Base-by-base conservation (phyloP, 2,329 filamentous ascomycete species). In the Helotiales sp. region DNA sequence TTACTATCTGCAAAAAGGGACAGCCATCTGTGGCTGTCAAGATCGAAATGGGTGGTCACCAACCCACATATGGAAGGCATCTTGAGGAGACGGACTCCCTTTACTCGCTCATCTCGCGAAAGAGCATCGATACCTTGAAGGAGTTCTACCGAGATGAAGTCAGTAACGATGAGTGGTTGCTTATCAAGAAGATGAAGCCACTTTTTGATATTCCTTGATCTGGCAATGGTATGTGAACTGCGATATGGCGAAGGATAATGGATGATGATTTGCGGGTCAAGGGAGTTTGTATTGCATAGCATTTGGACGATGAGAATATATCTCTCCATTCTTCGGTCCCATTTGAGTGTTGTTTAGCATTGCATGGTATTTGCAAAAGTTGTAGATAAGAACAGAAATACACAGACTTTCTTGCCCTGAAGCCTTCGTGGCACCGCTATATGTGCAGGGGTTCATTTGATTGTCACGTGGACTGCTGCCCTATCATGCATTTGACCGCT, bases 21-120 rank as follows among this genome's bases (percentile, higher is more conserved):
- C 90, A 96, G 71, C 95, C 96, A n/a, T 96, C 92, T 1, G 96
- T 99, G 9, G 95, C 95, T 19, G 82, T 99, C 79, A 99, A 99
- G 82, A 96, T 99, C 69, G 96, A 99, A 78, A 88, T 87, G 84
- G 93, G 92, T 54, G 78, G 87, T 58, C 91, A 93, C 73, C 95
- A 99, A 79, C 96, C 95, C 15, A 85, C 89, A 58, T 99, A 99
- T 72, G 95, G 95, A 58, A 89, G 95, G 60, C 95, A 99, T 63
- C 84, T 99, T 51, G 95, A 99, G 75, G 93, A 99, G 74, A 85
- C 86, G 63, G 95, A 99, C 73, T 82, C 78, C 1, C 81, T 99
- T 13, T 98, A 97, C 82, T 93, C 89, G 64, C 81, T 89, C 59
- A 91, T 99, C 69, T 95, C 90, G 42, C 84, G 95, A 66, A 82